Conservation (phyloP, 2,329 filamentous ascomycete genomes). For the Colletotrichum plurivorum region DNA sequence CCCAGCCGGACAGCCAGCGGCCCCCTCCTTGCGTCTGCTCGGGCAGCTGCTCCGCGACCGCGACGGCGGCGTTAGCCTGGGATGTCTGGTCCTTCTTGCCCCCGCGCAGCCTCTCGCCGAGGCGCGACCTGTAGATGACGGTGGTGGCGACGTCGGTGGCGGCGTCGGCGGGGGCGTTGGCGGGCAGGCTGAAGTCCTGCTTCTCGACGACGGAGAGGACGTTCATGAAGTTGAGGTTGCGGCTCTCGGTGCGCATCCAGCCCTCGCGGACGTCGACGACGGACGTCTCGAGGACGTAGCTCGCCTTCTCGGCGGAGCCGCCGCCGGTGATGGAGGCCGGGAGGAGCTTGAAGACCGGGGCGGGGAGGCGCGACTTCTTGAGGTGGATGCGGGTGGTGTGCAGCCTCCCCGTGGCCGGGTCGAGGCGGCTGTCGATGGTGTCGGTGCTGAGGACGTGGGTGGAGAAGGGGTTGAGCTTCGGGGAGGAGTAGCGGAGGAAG, state of each 20-base stretch:
- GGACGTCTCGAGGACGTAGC: slow-evolving; percentile 85
- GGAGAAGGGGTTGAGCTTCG: slow-evolving; percentile 81
- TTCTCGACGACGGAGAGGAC: slow-evolving; percentile 84
- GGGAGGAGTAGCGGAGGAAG: slow-evolving; percentile 86
- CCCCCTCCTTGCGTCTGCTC: slow-evolving; percentile 51
- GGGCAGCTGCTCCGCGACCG: slow-evolving; percentile 54
- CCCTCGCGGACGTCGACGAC: slow-evolving; percentile 84
- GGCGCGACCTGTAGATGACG: slow-evolving; percentile 79
- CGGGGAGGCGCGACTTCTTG: slow-evolving; percentile 84
- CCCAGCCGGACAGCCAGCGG: slow-evolving; percentile 67
- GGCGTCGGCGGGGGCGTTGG: slow-evolving; percentile 47
- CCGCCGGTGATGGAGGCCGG: slow-evolving; percentile 79
- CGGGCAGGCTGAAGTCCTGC: slow-evolving; percentile 73
- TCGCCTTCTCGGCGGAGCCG: slow-evolving; percentile 74
- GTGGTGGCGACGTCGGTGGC: slow-evolving; percentile 80
- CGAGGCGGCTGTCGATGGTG: slow-evolving; percentile 81
- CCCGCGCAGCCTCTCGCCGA: slow-evolving; percentile 77
- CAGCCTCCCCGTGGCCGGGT: slow-evolving; percentile 80
- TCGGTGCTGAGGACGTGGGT: slow-evolving; percentile 87
- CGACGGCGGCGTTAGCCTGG: slow-evolving; percentile 46
- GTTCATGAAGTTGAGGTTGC: slow-evolving; percentile 86
- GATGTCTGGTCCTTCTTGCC: slow-evolving; percentile 58
- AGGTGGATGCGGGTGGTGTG: slow-evolving; percentile 85
- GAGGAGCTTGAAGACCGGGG: slow-evolving; percentile 81
- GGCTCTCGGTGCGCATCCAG: slow-evolving; percentile 86